phyloP scores from a whole-genome alignment of 1,284 basidiomycete genomes.

The Sanghuangporus sanghuang region DNA sequence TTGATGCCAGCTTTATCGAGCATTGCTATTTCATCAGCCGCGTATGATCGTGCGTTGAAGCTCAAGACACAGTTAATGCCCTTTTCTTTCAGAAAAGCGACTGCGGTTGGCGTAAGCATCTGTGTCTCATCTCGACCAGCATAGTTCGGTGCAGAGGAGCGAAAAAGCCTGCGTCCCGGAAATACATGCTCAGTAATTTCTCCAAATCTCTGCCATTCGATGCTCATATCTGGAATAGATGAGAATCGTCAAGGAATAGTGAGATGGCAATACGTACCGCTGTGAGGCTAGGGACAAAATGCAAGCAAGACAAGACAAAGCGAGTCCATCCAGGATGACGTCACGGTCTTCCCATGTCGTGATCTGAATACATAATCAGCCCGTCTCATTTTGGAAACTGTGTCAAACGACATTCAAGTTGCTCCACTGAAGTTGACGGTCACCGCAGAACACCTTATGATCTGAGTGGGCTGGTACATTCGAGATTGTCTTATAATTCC shows the following conservation, averaged over 20 bases:
- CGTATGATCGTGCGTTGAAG: slow-evolving; percentile 20
- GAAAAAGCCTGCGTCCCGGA: slow-evolving; percentile 11
- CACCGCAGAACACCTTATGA: too few species aligned
- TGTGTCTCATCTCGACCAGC: slow-evolving; percentile 7
- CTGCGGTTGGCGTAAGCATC: slow-evolving; percentile 13
- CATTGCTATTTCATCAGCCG: not conserved
- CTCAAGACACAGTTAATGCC: slow-evolving; percentile 21
- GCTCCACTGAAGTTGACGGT: too few species aligned
- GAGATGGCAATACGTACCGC: not conserved
- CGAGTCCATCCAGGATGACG: too few species aligned
- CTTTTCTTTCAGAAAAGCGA: slow-evolving; percentile 6
- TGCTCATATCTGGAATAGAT: not conserved
- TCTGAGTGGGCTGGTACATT: too few species aligned
- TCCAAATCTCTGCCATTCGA: not conserved
- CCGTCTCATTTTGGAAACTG: too few species aligned
- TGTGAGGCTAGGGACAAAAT: too few species aligned
- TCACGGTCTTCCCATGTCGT: too few species aligned
- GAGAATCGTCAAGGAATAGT: not conserved
- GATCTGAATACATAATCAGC: too few species aligned
- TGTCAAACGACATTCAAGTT: too few species aligned
- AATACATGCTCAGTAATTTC: not conserved
- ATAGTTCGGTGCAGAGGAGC: slow-evolving; percentile 19
- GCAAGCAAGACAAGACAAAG: too few species aligned
- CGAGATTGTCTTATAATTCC: too few species aligned
- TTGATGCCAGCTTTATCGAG: slow-evolving; percentile 14